These are phyloP conservation scores for Naganishia kalamii DNA, from an alignment of 768 basidiomycete genomes.

Conservation along the genomic window DNA sequence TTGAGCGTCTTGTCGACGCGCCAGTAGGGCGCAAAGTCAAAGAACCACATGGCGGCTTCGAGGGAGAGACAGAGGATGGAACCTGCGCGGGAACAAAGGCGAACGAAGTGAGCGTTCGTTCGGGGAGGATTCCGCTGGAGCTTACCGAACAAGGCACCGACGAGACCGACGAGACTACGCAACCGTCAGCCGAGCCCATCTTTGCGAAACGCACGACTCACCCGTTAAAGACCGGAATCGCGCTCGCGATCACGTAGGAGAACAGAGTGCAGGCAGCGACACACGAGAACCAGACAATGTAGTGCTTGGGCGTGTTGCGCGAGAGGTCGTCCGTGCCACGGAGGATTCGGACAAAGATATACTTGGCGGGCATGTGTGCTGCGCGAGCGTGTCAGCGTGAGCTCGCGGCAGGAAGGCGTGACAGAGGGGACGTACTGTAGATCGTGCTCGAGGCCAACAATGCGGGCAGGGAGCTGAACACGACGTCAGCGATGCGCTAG, in stretches of 20 bases:
- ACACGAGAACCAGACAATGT: constrained; percentile 17
- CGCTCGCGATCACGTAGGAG: constrained; percentile 29
- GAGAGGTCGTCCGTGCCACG: constrained; percentile 15
- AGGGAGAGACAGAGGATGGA: constrained; percentile 20
- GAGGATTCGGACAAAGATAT: constrained; percentile 19
- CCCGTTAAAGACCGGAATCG: constrained; percentile 28
- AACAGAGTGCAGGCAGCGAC: constrained; percentile 27
- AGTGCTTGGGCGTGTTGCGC: constrained; percentile 18
- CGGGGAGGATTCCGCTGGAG: constrained; percentile 4
- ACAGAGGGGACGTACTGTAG: background rate
- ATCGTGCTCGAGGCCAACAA: constrained; percentile 24
- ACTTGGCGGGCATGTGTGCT: constrained; percentile 18
- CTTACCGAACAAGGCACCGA: constrained; percentile 28
- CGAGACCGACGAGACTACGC: constrained; percentile 28
- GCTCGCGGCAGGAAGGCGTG: background rate
- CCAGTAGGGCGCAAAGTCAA: constrained; percentile 27
- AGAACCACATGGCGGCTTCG: constrained; percentile 37
- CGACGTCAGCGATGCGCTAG: constrained; percentile 26
- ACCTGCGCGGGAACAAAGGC: background rate
- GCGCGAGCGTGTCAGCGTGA: background rate
- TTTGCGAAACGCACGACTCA: background rate
- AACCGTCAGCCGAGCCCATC: constrained; percentile 14
- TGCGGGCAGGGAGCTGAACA: constrained; percentile 35
- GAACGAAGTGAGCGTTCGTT: background rate
- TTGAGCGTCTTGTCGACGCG: constrained; percentile 18